These are phyloP conservation scores for Cutaneotrichosporon mucoides DNA, from an alignment of 1,284 basidiomycete genomes.

Conservation along the genomic window DNA sequence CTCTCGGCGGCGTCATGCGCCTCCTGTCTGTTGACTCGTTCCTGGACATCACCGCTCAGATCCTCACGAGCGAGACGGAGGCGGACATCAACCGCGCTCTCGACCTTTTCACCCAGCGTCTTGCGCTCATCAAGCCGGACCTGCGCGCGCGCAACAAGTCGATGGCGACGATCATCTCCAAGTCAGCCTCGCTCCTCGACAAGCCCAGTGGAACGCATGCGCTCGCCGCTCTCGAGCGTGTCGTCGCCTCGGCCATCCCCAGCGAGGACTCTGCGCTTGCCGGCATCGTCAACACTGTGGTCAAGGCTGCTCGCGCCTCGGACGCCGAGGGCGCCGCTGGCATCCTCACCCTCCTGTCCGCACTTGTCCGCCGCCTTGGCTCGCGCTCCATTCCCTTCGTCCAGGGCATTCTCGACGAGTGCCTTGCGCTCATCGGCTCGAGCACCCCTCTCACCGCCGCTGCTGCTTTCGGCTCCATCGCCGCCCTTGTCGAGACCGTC, in stretches of 20 bases:
- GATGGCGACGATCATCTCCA: constrained; percentile 52
- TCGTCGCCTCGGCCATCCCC: constrained; percentile 58
- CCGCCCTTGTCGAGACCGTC: constrained; percentile 42
- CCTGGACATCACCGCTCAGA: constrained; percentile 38
- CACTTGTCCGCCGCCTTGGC: constrained; percentile 59
- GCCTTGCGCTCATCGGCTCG: constrained; percentile 53
- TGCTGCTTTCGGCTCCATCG: constrained; percentile 29
- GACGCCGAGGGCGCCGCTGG: constrained; percentile 52
- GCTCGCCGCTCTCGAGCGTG: constrained; percentile 58
- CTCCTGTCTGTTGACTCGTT: constrained; percentile 61
- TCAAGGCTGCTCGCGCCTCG: constrained; percentile 52
- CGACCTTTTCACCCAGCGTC: constrained; percentile 60
- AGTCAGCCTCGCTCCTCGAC: constrained; percentile 54
- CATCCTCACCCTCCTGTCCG: constrained; percentile 57
- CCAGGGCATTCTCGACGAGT: constrained; percentile 63
- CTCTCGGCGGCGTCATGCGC: constrained; percentile 44
- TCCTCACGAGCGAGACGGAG: constrained; percentile 30
- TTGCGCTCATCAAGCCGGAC: constrained; percentile 60
- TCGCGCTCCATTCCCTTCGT: constrained; percentile 81
- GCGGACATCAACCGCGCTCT: constrained; percentile 41
- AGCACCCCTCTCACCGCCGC: constrained; percentile 18
- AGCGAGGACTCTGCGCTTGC: constrained; percentile 66
- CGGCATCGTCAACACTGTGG: constrained; percentile 58
- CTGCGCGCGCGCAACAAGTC: constrained; percentile 57
- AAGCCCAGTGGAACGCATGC: constrained; percentile 39